phyloP scores from a whole-genome alignment of 176 grass and related monocot genomes.

The Triticum monococcum region DNA sequence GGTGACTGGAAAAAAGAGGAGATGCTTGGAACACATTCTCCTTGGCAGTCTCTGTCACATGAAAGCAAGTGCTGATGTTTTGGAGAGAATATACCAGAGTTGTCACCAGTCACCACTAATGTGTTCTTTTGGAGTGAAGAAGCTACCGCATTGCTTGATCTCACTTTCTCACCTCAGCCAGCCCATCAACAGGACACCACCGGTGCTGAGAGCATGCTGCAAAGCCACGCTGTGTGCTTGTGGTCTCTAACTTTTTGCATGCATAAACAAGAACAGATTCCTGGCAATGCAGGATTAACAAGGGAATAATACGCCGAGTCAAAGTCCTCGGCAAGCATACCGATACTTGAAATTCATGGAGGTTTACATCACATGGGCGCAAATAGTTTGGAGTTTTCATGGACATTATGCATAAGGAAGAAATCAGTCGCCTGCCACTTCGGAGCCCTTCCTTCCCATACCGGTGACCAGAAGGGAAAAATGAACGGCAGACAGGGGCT shows the following conservation, averaged over 20 bases:
- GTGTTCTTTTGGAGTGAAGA: constrained; percentile 21
- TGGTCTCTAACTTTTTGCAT: constrained; percentile 37
- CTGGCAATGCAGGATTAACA: constrained; percentile 3
- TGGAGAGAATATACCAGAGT: constrained; percentile 5
- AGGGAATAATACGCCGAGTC: constrained; percentile 31
- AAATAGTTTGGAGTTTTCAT: constrained; percentile 38
- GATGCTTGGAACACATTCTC: constrained; percentile 5
- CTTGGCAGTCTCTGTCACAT: background rate
- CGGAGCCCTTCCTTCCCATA: background rate
- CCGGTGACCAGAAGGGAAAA: constrained; percentile 20
- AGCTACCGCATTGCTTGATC: background rate
- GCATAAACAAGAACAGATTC: constrained; percentile 49
- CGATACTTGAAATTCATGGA: constrained; percentile 18
- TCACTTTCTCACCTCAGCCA: constrained; percentile 22
- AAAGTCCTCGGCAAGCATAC: constrained; percentile 28
- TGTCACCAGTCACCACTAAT: background rate
- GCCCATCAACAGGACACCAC: constrained; percentile 28
- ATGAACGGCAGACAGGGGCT: background rate
- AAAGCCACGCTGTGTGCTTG: constrained; percentile 39
- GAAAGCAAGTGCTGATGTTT: background rate
- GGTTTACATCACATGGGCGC: constrained; percentile 40
- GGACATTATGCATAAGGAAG: constrained; percentile 19
- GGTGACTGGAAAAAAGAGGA: background rate
- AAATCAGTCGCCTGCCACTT: constrained; percentile 5
- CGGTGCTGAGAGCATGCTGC: constrained; percentile 49